phyloP scores from a whole-genome alignment of 768 basidiomycete species.

The Mycena sanguinolenta region DNA sequence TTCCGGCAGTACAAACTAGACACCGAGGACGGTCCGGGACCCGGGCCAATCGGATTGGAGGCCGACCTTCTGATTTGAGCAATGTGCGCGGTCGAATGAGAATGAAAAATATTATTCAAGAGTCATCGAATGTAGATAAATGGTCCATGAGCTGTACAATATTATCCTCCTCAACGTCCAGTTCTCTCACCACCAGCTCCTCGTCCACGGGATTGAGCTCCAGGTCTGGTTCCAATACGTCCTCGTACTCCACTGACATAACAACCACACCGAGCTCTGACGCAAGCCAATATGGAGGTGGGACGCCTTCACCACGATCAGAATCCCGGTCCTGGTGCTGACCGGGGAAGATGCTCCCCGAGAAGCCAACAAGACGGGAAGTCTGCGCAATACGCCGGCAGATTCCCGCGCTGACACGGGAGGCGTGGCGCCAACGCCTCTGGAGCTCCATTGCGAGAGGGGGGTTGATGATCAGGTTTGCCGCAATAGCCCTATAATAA shows the following conservation, averaged over 20 bases:
- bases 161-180: slow-evolving; percentile 4
- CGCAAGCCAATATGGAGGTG: slow-evolving; percentile 9
- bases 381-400: neutral
- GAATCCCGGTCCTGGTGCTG: neutral
- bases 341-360: slow-evolving; percentile 6
- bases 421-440: slow-evolving; percentile 11
- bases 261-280: neutral
- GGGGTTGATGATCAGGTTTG: neutral
- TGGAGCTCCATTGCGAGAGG: slow-evolving; percentile 1
- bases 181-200: neutral
- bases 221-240: neutral
- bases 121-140: slow-evolving; percentile 3
- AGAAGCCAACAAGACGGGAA: slow-evolving; percentile 4
- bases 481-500: neutral
- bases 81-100: neutral
- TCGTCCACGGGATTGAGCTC: neutral
- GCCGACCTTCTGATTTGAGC: neutral
- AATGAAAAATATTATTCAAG: neutral
- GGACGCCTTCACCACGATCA: neutral
- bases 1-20: neutral
- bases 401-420: slow-evolving; percentile 1
- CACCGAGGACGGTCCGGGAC: neutral
- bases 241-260: slow-evolving; percentile 1
- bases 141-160: slow-evolving; percentile 13
- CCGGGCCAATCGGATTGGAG: neutral